Conservation (phyloP, 2,329 filamentous ascomycete genomes). For the Tolypocladium paradoxum region DNA sequence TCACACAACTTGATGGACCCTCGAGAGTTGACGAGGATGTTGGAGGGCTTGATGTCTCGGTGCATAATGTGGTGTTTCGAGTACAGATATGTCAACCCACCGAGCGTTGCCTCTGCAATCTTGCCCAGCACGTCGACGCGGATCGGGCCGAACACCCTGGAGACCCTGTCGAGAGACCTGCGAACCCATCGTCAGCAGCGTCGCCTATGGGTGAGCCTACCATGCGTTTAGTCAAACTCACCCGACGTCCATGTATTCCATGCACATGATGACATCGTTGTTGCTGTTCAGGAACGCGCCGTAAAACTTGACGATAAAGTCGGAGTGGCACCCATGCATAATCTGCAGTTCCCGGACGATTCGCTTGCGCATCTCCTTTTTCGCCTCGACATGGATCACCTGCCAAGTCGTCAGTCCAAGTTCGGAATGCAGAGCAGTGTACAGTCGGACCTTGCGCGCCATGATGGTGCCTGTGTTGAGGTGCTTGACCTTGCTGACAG, state of each 20-base stretch:
- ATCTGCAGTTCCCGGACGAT: slow-evolving; percentile 96
- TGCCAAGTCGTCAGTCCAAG: slow-evolving; percentile 25
- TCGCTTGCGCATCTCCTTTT: slow-evolving; percentile 91
- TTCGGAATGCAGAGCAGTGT: not conserved
- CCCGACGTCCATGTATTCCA: slow-evolving; percentile 99
- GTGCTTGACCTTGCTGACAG: slow-evolving; percentile 96
- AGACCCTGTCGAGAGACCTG: slow-evolving; percentile 87
- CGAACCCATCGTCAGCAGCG: not conserved
- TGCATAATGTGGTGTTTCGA: slow-evolving; percentile 97
- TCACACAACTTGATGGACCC: slow-evolving; percentile 96
- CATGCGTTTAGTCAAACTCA: slow-evolving; percentile 38
- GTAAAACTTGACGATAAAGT: slow-evolving; percentile 96
- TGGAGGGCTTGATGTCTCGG: slow-evolving; percentile 96
- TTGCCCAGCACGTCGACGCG: slow-evolving; percentile 95
- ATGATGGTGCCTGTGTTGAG: slow-evolving; percentile 90
- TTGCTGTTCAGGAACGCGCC: slow-evolving; percentile 94
- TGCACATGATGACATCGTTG: slow-evolving; percentile 98
- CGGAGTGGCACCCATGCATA: slow-evolving; percentile 95
- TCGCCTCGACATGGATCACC: slow-evolving; percentile 97
- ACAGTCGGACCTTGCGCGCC: slow-evolving; percentile 73
- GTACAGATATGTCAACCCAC: slow-evolving; percentile 90
- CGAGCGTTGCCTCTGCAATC: slow-evolving; percentile 90
- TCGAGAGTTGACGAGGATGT: slow-evolving; percentile 89
- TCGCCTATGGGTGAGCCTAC: not conserved
- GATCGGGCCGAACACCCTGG: slow-evolving; percentile 87